Base-by-base conservation (phyloP, 192 early-diverging fungal species). In the Thoreauomyces humboldtii region DNA sequence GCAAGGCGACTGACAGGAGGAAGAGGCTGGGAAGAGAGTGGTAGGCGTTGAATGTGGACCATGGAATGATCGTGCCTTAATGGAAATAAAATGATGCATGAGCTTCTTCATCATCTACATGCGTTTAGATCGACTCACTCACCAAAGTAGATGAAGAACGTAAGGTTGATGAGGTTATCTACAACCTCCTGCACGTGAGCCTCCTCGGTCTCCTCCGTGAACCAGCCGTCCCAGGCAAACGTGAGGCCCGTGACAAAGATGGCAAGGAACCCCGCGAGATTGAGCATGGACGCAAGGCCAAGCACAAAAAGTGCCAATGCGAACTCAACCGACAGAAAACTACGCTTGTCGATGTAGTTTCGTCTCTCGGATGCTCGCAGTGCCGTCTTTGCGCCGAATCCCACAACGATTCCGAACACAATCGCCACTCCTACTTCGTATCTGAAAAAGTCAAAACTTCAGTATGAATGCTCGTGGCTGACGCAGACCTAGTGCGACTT, bases 151-250 rank as follows among this genome's bases (percentile, higher is more conserved):
- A 96, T 83, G 76, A 98, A 98, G 41, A 92, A 89, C 3, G 90
- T 73, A 61, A 92, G 72, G 72, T 93, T 95, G 37, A 96, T 68
- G 63, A 98, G 72, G 70, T 84, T 87, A 65, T 94, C 93, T 44
- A 98, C 81, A 2, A 90, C 88, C 72, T 95, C 93, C 74, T 96
- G 94, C 27, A 96, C 80, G 22, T 92, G 87, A 0, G 90, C 86
- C 45, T 90, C 88, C 31, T 89, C 77, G 19, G 88, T 86, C 59
- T 93, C 88, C 24, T 89, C 70, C 37, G 86, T 84, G 70, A 93
- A 95, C 93, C 93, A 97, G 47, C 44, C 54, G 51, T 97, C 93
- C 92, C 92, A 66, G 0, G 89, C 87, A 36, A 93, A 88, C 1
- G 86, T 77, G 64, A 90, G 87, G 1, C 59, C 59, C n/a, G 89